These are phyloP conservation scores for Pseudotsuga menziesii DNA, from an alignment of 75 land plant species.

Conservation along the genomic window DNA sequence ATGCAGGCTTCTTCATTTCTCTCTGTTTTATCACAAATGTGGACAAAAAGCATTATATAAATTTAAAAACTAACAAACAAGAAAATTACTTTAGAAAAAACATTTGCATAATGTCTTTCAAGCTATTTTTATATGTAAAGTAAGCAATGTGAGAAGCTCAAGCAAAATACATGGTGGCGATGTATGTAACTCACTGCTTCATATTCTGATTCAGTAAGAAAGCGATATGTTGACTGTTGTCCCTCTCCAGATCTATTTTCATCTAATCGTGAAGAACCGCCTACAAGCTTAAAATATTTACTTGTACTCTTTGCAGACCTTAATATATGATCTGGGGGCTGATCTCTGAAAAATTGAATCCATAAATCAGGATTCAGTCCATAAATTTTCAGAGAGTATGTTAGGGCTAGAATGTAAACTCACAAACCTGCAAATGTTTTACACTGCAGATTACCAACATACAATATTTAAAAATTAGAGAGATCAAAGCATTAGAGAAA, in stretches of 20 bases:
- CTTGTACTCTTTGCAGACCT: conserved; percentile 71
- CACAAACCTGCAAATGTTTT: neutral
- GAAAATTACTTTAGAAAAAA: neutral
- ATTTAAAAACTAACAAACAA: neutral
- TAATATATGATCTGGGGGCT: conserved; percentile 84
- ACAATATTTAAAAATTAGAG: neutral
- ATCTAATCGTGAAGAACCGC: conserved; percentile 43
- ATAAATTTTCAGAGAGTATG: neutral
- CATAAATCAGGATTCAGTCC: conserved; percentile 1
- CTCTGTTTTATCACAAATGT: conserved; percentile 33
- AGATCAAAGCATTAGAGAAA: neutral
- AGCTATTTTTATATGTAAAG: neutral
- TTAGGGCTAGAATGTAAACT: neutral
- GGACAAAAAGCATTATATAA: neutral
- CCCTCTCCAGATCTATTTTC: conserved; percentile 18
- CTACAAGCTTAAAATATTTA: conserved; percentile 75
- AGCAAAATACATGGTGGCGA: neutral
- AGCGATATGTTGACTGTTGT: conserved; percentile 41
- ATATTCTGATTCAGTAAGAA: conserved; percentile 61
- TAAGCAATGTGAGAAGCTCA: neutral
- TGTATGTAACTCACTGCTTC: conserved; percentile 64
- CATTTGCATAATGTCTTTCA: neutral
- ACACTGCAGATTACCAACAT: neutral
- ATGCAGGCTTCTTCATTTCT: conserved; percentile 64
- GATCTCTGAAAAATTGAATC: conserved; percentile 38